Conservation (phyloP, 2,329 filamentous ascomycete genomes). For the Paecilomyces sp. region DNA sequence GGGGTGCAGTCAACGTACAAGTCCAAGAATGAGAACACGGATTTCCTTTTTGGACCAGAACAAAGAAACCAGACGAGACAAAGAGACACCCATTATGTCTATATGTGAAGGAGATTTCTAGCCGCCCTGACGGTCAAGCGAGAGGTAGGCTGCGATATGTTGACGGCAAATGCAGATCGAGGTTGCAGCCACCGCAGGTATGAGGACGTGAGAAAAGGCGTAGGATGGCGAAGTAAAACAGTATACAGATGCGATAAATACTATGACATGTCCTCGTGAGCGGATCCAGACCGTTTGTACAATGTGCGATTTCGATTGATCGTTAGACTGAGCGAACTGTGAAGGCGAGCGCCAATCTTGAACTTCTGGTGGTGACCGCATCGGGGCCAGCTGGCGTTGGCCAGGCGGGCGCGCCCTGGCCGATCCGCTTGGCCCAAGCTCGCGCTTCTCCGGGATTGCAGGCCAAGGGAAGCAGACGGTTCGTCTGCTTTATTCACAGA, state of each 20-base stretch:
- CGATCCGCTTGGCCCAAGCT: constrained; percentile 21
- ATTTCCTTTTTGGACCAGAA: constrained; percentile 97
- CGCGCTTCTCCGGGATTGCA: background rate
- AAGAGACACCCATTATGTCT: constrained; percentile 47
- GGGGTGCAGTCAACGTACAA: constrained; percentile 54
- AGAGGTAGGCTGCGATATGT: background rate
- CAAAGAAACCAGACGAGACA: constrained; percentile 59
- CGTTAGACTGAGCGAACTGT: background rate
- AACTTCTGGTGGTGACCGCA: constrained; percentile 5
- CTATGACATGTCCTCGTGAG: constrained; percentile 2
- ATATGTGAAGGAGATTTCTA: background rate
- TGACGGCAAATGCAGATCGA: background rate
- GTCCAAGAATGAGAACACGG: constrained; percentile 84
- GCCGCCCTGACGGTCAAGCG: background rate
- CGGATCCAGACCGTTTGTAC: background rate
- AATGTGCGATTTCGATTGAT: background rate
- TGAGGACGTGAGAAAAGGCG: background rate
- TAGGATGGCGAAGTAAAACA: background rate
- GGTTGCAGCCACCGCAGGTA: background rate
- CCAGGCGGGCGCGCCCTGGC: constrained; percentile 5
- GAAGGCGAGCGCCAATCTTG: background rate
- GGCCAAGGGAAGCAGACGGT: constrained; percentile 1
- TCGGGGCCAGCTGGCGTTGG: constrained; percentile 3
- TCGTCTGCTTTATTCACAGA: background rate
- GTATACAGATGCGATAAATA: background rate